phyloP scores from a whole-genome alignment of 208 protist genomes.

The Crithidia thermophila region DNA sequence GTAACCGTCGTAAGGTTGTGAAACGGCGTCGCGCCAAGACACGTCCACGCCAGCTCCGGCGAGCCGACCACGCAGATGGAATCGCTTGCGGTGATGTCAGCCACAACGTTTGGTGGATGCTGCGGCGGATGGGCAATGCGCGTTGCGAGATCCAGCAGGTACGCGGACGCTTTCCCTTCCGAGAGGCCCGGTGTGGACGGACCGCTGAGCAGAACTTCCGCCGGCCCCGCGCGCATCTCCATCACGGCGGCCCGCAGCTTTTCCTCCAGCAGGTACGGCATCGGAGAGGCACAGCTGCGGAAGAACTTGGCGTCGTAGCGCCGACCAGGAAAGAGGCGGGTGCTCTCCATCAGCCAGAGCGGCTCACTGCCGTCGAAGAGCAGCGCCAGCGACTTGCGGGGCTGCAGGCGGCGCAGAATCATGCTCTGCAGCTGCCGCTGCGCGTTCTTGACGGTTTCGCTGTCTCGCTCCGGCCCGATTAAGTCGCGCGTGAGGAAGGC shows the following conservation, averaged over 20 bases:
- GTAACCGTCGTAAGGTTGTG: conserved; percentile 70
- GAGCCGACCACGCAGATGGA: conserved; percentile 68
- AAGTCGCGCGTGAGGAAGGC: conserved; percentile 65
- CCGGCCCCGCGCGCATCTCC: conserved; percentile 46
- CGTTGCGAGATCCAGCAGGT: conserved; percentile 76
- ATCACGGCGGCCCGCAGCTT: conserved; percentile 39
- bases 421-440: conserved; percentile 55
- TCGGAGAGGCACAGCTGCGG: conserved; percentile 72
- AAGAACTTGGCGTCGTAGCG: conserved; percentile 67
- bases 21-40: conserved; percentile 64
- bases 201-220: conserved; percentile 64
- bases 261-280: conserved; percentile 73
- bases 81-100: conserved; percentile 44
- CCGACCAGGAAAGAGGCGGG: conserved; percentile 59
- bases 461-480: conserved; percentile 63
- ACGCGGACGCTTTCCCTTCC: conserved; percentile 74
- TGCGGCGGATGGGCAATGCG: conserved; percentile 29
- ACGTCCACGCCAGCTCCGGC: conserved; percentile 60
- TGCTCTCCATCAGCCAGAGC: conserved; percentile 73
- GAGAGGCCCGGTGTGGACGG: conserved; percentile 56
- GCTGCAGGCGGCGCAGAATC: conserved; percentile 58
- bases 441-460: conserved; percentile 60
- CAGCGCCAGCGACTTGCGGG: conserved; percentile 65
- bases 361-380: conserved; percentile 71
- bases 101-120: conserved; percentile 13